Percentiles rank a stretch among this genome's conserved stretches.
phyloP scores from a whole-genome alignment of 495 filamentous ascomycete species.

The Tuber melanosporum region DNA sequence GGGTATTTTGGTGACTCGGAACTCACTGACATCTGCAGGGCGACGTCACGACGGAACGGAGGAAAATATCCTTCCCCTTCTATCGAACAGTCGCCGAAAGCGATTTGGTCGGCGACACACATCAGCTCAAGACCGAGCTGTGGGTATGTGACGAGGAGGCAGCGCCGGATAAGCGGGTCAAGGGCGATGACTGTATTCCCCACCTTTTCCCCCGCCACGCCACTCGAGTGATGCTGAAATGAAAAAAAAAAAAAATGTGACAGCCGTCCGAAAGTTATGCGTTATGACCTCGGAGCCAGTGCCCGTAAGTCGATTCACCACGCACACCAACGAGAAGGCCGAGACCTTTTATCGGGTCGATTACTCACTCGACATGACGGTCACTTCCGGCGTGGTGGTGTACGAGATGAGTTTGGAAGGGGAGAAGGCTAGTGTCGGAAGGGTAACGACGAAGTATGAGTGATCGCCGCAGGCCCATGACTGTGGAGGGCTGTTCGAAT shows the following conservation, averaged over 20 bases:
- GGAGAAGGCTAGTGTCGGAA: conserved; percentile 35
- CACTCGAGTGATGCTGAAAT: neutral
- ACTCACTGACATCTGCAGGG: conserved; percentile 23
- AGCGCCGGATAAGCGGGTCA: conserved; percentile 36
- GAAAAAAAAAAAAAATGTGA: neutral
- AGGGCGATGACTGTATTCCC: neutral
- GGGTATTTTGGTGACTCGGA: neutral
- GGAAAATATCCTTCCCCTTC: conserved; percentile 45
- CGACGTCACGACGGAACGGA: conserved; percentile 43
- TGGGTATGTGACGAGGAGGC: conserved; percentile 40
- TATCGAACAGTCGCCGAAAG: conserved; percentile 40
- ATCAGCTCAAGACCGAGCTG: conserved; percentile 40
- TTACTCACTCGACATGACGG: conserved; percentile 41
- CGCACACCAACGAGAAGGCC: conserved; percentile 38
- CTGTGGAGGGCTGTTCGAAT: neutral
- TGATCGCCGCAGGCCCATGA: neutral
- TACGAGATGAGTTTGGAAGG: conserved; percentile 41
- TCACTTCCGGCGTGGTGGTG: conserved; percentile 35
- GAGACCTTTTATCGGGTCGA: conserved; percentile 39
- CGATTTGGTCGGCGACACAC: conserved; percentile 35
- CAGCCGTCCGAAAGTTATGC: conserved; percentile 38
- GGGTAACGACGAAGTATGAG: conserved; percentile 40
- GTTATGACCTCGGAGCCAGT: conserved; percentile 41
- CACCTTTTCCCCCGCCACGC: neutral
- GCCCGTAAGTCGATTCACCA: conserved; percentile 35